Conservation (phyloP, 1,284 basidiomycete genomes). For the Psilocybe mexicana region DNA sequence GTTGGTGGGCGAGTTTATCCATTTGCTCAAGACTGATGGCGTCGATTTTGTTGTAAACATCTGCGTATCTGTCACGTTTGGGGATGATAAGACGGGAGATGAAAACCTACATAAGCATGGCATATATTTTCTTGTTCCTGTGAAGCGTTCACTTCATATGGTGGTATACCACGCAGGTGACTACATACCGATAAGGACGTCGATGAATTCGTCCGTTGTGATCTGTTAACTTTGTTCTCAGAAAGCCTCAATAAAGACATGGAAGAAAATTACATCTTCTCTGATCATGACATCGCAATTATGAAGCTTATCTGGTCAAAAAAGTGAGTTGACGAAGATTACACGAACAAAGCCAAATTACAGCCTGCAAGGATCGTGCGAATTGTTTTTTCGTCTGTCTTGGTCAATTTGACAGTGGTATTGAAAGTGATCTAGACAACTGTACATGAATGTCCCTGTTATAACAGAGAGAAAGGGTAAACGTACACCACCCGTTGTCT, state of each 20-base stretch:
- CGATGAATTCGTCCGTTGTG: constrained; percentile 96
- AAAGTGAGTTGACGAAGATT: constrained; percentile 2
- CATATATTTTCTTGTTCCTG: constrained; percentile 91
- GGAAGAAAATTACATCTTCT: constrained; percentile 70
- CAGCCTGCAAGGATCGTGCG: constrained; percentile 88
- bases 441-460: neutral
- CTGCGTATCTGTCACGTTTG: constrained; percentile 35
- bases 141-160: neutral
- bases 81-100: neutral
- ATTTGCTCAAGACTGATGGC: constrained; percentile 88
- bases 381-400: constrained; percentile 94
- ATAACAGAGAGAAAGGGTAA: neutral
- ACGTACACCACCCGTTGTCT: constrained; percentile 88
- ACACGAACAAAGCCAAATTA: constrained; percentile 27
- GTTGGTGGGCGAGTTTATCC: constrained; percentile 84
- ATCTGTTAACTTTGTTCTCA: constrained; percentile 53
- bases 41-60: constrained; percentile 97
- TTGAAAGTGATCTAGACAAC: constrained; percentile 64
- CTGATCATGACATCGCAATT: constrained; percentile 97
- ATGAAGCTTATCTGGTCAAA: constrained; percentile 73
- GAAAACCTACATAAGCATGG: constrained; percentile 74
- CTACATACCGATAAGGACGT: constrained; percentile 82
- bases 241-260: neutral
- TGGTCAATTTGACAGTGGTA: constrained; percentile 89
- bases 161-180: neutral